These are phyloP conservation scores for Botrytis deweyae DNA, from an alignment of 2,329 filamentous ascomycete genomes.

Conservation along the genomic window DNA sequence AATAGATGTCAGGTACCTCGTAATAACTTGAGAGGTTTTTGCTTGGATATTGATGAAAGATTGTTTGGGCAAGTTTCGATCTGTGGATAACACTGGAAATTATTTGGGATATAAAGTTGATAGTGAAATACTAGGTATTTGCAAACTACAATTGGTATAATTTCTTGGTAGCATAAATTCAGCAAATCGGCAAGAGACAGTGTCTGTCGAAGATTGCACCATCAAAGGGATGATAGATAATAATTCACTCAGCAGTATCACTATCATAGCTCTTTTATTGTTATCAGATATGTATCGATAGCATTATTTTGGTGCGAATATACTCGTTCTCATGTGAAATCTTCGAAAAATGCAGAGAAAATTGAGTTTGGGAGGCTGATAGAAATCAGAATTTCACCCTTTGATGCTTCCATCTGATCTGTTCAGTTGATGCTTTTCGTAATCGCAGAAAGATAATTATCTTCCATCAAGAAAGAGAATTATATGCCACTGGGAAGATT, in stretches of 20 bases:
- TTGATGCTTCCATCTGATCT: not conserved
- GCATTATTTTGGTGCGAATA: not conserved
- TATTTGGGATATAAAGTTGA: rapidly evolving
- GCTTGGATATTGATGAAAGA: not conserved
- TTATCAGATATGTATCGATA: not conserved
- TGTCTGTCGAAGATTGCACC: rapidly evolving
- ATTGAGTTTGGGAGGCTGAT: not conserved
- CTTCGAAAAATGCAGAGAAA: not conserved
- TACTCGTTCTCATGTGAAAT: not conserved
- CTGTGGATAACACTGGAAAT: rapidly evolving
- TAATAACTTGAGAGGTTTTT: not conserved
- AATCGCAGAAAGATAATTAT: rapidly evolving
- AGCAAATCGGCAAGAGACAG: not conserved
- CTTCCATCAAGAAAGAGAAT: not conserved
- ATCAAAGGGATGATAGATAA: not conserved
- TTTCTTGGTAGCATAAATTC: not conserved
- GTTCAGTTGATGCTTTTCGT: rapidly evolving
- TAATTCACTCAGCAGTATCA: rapidly evolving
- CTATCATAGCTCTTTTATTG: not conserved
- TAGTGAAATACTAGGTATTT: not conserved
- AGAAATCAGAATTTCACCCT: not conserved
- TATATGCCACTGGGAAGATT: not conserved
- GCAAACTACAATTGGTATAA: not conserved
- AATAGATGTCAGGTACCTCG: not conserved
- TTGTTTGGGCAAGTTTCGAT: not conserved